Evolutionary conservation across 1,284 basidiomycete genomes (phyloP).

Genomic region (Ustilago crameri): DNA sequence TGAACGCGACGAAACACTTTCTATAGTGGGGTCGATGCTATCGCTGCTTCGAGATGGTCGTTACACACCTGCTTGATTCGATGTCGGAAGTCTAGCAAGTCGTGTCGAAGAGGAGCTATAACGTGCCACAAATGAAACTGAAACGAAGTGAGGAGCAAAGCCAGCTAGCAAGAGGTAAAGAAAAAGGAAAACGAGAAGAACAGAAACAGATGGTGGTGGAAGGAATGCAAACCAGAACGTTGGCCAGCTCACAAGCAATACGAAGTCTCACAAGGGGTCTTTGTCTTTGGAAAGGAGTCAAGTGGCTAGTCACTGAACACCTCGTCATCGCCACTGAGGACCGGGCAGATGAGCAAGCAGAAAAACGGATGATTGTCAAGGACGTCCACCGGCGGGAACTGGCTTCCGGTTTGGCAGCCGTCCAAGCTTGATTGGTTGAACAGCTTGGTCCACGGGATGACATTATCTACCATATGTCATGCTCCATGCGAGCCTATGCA

Average conservation of each 20-base stretch:
- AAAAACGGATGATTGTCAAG: not conserved
- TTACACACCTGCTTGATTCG: not conserved
- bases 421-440: not conserved
- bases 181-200: conserved; percentile 10
- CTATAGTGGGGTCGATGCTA: no score
- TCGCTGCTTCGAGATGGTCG: not conserved
- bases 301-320: conserved; percentile 9
- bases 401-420: conserved; percentile 15
- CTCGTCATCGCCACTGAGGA: conserved; percentile 3
- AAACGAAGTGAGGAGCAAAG: conserved; percentile 12
- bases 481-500: conserved; percentile 20
- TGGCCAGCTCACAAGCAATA: not conserved
- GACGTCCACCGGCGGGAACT: no score
- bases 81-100: not conserved
- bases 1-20: not conserved
- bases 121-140: not conserved
- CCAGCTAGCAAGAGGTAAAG: conserved; percentile 16
- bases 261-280: no score
- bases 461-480: not conserved
- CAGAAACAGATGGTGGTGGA: conserved; percentile 33
- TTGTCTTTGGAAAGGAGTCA: not conserved
- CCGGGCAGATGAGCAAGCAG: no score
- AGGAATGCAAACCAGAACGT: conserved; percentile 1
- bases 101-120: not conserved
- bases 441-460: not conserved